phyloP scores from a whole-genome alignment of 177 flowering plant genomes.

The Vitis hybrid region DNA sequence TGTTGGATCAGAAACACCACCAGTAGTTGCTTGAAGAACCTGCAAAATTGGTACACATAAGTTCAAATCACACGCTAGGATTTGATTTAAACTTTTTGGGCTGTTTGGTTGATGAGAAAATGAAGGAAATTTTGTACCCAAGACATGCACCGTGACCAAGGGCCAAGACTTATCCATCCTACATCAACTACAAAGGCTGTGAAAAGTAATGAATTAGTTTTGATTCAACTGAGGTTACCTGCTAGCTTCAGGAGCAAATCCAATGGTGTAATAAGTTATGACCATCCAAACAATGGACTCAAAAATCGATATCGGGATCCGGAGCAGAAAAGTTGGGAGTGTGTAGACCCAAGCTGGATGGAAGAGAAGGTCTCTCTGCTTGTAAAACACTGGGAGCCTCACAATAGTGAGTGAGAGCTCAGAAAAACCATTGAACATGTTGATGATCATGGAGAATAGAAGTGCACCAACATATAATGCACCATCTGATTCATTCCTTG shows the following conservation, averaged over 20 bases:
- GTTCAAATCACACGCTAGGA: too few relatives aligned
- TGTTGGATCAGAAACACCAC: conserved; percentile 72
- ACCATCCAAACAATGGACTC: conserved; percentile 71
- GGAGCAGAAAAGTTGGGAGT: conserved; percentile 59
- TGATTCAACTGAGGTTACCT: conserved; percentile 37
- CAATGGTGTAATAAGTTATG: conserved; percentile 66
- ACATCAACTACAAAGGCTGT: background rate
- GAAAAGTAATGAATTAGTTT: background rate
- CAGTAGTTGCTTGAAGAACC: conserved; percentile 85
- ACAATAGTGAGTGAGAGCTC: conserved; percentile 64
- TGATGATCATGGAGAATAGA: conserved; percentile 49
- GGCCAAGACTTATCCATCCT: background rate
- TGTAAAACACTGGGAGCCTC: conserved; percentile 85
- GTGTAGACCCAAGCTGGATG: conserved; percentile 85
- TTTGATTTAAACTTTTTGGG: too few relatives aligned
- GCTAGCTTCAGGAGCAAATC: conserved; percentile 84
- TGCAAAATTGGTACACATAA: conserved; percentile 20
- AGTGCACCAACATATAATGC: conserved; percentile 62
- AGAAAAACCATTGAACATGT: conserved; percentile 82
- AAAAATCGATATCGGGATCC: conserved; percentile 61
- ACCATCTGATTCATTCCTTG: conserved; percentile 56
- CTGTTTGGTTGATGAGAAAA: background rate
- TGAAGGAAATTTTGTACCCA: background rate
- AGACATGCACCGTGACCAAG: background rate
- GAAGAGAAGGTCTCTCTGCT: conserved; percentile 78